These are phyloP conservation scores for Tilletiaria anomala DNA, from an alignment of 1,284 basidiomycete species.

Conservation along the genomic window DNA sequence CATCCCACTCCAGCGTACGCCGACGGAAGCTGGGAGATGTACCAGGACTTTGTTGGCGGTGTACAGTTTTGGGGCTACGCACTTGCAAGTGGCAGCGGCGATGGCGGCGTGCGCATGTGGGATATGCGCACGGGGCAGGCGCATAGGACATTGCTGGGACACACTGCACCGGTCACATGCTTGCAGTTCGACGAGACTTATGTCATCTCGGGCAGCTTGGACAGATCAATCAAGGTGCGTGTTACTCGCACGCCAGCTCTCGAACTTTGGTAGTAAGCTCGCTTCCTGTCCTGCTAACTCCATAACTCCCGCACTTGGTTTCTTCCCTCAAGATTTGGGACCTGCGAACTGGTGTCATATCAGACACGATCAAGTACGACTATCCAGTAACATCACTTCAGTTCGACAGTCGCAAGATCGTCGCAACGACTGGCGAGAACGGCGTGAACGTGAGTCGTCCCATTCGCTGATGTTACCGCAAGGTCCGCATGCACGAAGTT, in stretches of 20 bases:
- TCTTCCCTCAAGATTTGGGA: constrained; percentile 54
- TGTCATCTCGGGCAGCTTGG: constrained; percentile 77
- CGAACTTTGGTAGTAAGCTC: background rate
- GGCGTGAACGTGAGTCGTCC: constrained; percentile 60
- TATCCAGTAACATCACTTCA: constrained; percentile 80
- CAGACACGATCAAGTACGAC: constrained; percentile 81
- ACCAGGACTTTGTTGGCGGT: constrained; percentile 91
- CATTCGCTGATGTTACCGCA: background rate
- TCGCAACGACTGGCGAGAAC: constrained; percentile 86
- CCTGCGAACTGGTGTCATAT: constrained; percentile 70
- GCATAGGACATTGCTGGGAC: constrained; percentile 80
- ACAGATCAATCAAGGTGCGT: constrained; percentile 52
- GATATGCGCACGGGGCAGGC: constrained; percentile 98
- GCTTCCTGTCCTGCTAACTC: constrained; percentile 5
- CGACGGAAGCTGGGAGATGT: constrained; percentile 82
- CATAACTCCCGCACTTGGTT: background rate
- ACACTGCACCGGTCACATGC: constrained; percentile 83
- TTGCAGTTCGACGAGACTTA: constrained; percentile 94
- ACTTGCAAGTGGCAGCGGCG: constrained; percentile 85
- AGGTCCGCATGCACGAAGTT: background rate
- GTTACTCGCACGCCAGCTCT: background rate
- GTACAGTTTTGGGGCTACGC: constrained; percentile 99
- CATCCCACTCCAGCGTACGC: constrained; percentile 68
- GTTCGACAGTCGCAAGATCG: constrained; percentile 81
- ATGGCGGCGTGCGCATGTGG: constrained; percentile 97